Evolutionary conservation across 2,329 filamentous ascomycete genomes (phyloP).

Genomic region (Cladobotryum mycophilum): DNA sequence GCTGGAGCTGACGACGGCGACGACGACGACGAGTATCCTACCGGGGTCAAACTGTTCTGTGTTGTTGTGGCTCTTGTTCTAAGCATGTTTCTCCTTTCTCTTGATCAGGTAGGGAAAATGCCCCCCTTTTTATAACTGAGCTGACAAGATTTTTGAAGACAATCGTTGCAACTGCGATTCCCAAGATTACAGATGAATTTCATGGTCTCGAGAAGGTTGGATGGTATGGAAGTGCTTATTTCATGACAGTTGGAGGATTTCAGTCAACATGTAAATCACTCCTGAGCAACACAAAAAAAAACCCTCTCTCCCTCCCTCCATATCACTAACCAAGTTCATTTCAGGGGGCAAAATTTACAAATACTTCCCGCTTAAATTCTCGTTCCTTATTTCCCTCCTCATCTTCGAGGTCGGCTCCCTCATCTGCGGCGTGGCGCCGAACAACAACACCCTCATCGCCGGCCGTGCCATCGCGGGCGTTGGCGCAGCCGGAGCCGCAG

Average conservation of each 20-base stretch:
- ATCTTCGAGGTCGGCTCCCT: conserved; percentile 50
- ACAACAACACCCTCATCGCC: conserved; percentile 42
- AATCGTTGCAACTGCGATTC: conserved; percentile 52
- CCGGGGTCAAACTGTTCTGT: conserved; percentile 32
- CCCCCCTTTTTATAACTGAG: neutral
- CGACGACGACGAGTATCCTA: conserved; percentile 29
- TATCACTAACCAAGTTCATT: conserved; percentile 19
- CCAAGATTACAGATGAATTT: conserved; percentile 49
- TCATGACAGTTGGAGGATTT: conserved; percentile 41
- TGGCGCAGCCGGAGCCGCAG: conserved; percentile 40
- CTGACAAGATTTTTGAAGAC: conserved; percentile 33
- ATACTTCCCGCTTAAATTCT: conserved; percentile 46
- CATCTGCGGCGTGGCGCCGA: conserved; percentile 42
- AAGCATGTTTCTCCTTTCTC: conserved; percentile 43
- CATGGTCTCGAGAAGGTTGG: conserved; percentile 46
- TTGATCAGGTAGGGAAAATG: conserved; percentile 35
- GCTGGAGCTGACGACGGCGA: conserved; percentile 5
- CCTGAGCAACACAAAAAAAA: too few relatives aligned
- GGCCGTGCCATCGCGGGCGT: conserved; percentile 42
- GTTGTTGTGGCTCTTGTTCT: conserved; percentile 42
- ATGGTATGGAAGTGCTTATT: conserved; percentile 55
- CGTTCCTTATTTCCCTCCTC: conserved; percentile 41
- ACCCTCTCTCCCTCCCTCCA: conserved; percentile 12
- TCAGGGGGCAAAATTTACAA: conserved; percentile 42
- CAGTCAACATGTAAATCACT: conserved; percentile 34